Evolutionary conservation across 305 asterid species (phyloP).

Genomic region (Rubia peregrina): DNA sequence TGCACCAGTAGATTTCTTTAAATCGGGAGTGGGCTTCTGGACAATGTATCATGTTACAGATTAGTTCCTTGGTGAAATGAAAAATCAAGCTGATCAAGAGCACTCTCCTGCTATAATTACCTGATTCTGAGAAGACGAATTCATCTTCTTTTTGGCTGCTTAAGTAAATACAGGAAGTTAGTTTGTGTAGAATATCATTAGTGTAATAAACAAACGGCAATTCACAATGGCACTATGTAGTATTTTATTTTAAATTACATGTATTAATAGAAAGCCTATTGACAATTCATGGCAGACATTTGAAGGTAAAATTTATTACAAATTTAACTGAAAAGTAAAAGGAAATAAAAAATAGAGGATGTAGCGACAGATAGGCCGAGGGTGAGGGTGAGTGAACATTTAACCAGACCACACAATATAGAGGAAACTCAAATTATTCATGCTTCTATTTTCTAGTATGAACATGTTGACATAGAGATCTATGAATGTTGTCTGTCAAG

Average conservation of each 20-base stretch:
- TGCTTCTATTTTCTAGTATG: not conserved
- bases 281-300: not conserved
- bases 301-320: not conserved
- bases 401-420: not conserved
- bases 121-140: conserved; percentile 40
- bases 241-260: too few species aligned
- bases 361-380: not conserved
- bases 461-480: not conserved
- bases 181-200: not conserved
- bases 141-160: conserved; percentile 63
- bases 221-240: not conserved
- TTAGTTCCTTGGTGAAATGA: conserved; percentile 2
- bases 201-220: not conserved
- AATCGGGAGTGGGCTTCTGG: conserved; percentile 40
- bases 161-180: conserved; percentile 23
- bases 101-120: conserved; percentile 30
- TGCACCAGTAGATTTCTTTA: conserved; percentile 39
- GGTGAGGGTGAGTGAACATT: not conserved
- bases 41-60: conserved; percentile 15
- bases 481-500: not conserved
- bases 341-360: not conserved
- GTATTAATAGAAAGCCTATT: not conserved
- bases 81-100: not conserved
- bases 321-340: not conserved
- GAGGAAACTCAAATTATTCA: not conserved